Evolutionary conservation across 148 eudicot species (phyloP).

Genomic region (Rhododendron henanense): DNA sequence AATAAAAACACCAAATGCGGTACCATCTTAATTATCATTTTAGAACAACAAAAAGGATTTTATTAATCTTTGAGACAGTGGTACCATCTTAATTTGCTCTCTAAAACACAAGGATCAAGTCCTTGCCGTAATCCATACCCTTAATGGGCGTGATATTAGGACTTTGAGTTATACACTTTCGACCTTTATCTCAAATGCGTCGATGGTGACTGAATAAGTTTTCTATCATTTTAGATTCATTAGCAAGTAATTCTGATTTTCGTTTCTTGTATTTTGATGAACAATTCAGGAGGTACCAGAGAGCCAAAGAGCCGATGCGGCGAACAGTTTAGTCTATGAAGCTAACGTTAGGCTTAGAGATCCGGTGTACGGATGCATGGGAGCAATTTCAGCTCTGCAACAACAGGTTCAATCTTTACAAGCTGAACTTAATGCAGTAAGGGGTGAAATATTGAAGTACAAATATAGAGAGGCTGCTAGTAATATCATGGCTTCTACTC

Average conservation of each 20-base stretch:
- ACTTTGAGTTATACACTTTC: background rate
- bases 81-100: background rate
- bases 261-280: background rate
- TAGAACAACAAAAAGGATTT: no score
- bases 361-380: conserved; percentile 93
- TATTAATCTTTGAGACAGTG: background rate
- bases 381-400: conserved; percentile 76
- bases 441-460: conserved; percentile 62
- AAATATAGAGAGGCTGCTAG: conserved; percentile 69
- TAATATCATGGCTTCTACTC: conserved; percentile 25
- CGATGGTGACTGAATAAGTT: no score
- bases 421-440: conserved; percentile 56
- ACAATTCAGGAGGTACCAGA: conserved; percentile 61
- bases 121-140: background rate
- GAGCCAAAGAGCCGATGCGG: conserved; percentile 78
- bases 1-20: background rate
- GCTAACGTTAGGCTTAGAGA: conserved; percentile 83
- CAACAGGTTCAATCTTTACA: conserved; percentile 65
- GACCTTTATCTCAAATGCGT: background rate
- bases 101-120: background rate
- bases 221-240: background rate
- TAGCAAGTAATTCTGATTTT: background rate
- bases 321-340: conserved; percentile 84
- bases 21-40: background rate
- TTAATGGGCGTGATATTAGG: background rate